Evolutionary conservation across 352 stramenopile species (phyloP), one percentile per base, ranked within the genome.

Genomic region (Pythium grandisporangium): DNA sequence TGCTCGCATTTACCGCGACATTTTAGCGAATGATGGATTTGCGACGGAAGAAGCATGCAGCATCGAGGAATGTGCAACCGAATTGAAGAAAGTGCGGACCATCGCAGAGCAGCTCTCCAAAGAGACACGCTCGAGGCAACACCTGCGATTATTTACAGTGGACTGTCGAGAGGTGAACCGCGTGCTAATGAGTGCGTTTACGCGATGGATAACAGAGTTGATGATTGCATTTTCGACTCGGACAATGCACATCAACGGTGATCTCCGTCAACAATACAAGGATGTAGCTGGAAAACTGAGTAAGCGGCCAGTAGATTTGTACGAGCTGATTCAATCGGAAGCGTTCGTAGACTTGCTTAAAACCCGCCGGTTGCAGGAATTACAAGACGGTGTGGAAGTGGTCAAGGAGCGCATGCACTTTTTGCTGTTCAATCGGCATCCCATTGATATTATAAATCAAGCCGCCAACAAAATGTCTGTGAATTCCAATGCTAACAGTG

Each of bases 191-290:
- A 26, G 50, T 1, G 62, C 58, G 1, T 59, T 82, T 4, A 53
- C 43, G 0, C 45, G 57, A 7, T 89, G 72, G 66, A 62, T 47
- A 0, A 52, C 63, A 8, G 38, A 33, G 5, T 49, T 86, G 3
- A 51, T 87, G 0, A 30, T 49, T 22, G 55, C 50, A 0, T 91
- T 87, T 56, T 58, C 79, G 14, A 58, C 79, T 7, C 30, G 57
- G 25, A 86, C 72, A 2, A 40, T 63, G 2, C 51, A 46, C 0
- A 58, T 71, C 35, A 86, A 83, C 24, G 39, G 55, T 0, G 65
- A 78, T n/a, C 50, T 87, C 23, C 60, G 72, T 0, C 63, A 84
- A 6, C 57, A 80, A 25, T 91, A 87, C 48, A 88, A 91, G 30
- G 72, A 89, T 17, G 70, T 87, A 10, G 75, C 72, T 6, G 66